Percentiles rank a stretch among this genome's conserved stretches.
phyloP scores from a whole-genome alignment of 495 filamentous ascomycete genomes.

The Cairneyella variabilis region DNA sequence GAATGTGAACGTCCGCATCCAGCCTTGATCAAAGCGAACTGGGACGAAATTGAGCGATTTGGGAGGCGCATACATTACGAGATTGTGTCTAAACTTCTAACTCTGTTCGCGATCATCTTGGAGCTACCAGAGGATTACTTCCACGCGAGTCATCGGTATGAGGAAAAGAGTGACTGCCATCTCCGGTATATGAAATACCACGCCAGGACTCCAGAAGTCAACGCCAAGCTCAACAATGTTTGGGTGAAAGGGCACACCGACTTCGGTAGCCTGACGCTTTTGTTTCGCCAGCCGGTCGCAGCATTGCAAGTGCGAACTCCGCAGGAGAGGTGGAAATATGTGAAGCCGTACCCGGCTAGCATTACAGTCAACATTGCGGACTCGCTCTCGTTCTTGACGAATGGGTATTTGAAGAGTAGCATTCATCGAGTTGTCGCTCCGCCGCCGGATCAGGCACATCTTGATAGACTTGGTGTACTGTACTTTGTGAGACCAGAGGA shows the following conservation, averaged over 20 bases:
- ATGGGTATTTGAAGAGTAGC: constrained; percentile 45
- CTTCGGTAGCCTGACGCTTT: constrained; percentile 47
- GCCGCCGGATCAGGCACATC: constrained; percentile 40
- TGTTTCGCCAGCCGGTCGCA: constrained; percentile 51
- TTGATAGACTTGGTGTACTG: constrained; percentile 44
- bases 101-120: constrained; percentile 45
- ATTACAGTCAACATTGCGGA: constrained; percentile 49
- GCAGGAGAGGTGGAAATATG: constrained; percentile 39
- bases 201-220: constrained; percentile 38
- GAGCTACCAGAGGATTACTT: constrained; percentile 47
- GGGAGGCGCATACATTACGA: constrained; percentile 38
- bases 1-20: constrained; percentile 41
- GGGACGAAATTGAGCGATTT: constrained; percentile 44
- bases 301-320: constrained; percentile 43
- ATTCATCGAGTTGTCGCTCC: constrained; percentile 47
- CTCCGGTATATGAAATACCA: constrained; percentile 55
- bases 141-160: constrained; percentile 46
- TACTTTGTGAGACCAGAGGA: constrained; percentile 43
- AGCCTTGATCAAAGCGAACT: constrained; percentile 34
- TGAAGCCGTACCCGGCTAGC: constrained; percentile 39
- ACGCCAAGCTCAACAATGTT: constrained; percentile 38
- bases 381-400: constrained; percentile 42
- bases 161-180: constrained; percentile 40
- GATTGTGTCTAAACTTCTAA: constrained; percentile 41
- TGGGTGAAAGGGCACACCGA: constrained; percentile 51